Conservation (phyloP, 768 basidiomycete genomes). For the Mycena alexandri region DNA sequence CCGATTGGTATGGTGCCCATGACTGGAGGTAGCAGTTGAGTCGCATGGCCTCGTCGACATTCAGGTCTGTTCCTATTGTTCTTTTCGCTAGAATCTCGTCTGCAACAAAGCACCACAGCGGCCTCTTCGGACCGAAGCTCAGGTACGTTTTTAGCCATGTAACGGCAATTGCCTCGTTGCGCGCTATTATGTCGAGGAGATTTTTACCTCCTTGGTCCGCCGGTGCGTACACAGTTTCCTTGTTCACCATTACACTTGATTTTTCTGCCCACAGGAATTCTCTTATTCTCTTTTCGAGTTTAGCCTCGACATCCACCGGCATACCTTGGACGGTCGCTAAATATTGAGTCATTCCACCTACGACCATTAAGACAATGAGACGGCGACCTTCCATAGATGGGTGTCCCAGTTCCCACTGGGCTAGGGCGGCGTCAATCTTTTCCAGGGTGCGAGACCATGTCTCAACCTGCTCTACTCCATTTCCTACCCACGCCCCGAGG, state of each 20-base stretch:
- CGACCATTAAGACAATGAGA: slow-evolving; percentile 25
- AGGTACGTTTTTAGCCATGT: no score
- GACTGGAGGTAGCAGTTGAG: no score
- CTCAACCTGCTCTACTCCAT: slow-evolving; percentile 4
- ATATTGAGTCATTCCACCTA: slow-evolving; percentile 39
- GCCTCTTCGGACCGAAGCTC: no score
- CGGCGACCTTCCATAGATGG: slow-evolving; percentile 29
- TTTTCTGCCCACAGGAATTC: slow-evolving; percentile 20
- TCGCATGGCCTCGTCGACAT: no score
- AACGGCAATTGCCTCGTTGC: no score
- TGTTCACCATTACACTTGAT: background rate
- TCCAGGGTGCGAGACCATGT: slow-evolving; percentile 22
- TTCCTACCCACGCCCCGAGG: slow-evolving; percentile 22
- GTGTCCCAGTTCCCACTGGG: slow-evolving; percentile 27
- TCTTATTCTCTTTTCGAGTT: slow-evolving; percentile 9
- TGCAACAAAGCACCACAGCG: no score
- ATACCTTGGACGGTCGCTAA: slow-evolving; percentile 40
- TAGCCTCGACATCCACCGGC: slow-evolving; percentile 27
- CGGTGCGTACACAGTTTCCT: background rate
- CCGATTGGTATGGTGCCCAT: no score
- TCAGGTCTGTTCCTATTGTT: no score
- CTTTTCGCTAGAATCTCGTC: no score
- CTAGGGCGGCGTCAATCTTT: slow-evolving; percentile 20
- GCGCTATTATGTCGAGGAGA: no score
- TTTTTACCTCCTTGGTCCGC: background rate